A percentile compares a stretch with the other conserved stretches of the same genome.
Evolutionary conservation across 768 basidiomycete genomes (phyloP).

Genomic region (Suillus plorans): DNA sequence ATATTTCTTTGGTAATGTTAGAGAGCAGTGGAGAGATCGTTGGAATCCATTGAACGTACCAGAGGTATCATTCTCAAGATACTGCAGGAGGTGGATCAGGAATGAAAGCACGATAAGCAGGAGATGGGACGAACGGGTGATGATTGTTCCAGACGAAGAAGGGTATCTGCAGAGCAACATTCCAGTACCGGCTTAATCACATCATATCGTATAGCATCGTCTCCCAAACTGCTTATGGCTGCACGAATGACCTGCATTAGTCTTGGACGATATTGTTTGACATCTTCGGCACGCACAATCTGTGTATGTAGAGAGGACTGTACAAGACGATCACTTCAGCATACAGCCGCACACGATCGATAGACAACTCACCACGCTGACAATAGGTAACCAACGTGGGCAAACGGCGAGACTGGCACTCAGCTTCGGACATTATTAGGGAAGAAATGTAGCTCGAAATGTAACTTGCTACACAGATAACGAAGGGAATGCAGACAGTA

Average conservation of each 20-base stretch:
- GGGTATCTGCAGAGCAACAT: conserved; percentile 68
- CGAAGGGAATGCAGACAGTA: not conserved
- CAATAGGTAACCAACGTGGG: conserved; percentile 69
- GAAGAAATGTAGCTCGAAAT: conserved; percentile 11
- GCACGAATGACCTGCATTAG: conserved; percentile 7
- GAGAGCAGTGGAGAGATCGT: conserved; percentile 1
- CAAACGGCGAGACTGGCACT: conserved; percentile 40
- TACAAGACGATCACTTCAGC: conserved; percentile 12
- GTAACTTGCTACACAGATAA: not conserved
- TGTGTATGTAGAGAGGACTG: conserved; percentile 60
- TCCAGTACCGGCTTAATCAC: conserved; percentile 75
- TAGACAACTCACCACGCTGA: conserved; percentile 58
- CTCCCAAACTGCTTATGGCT: conserved; percentile 69
- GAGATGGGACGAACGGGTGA: conserved; percentile 56
- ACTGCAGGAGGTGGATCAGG: conserved; percentile 35
- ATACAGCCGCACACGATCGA: conserved; percentile 6
- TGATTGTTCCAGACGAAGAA: conserved; percentile 64
- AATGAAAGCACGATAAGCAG: conserved; percentile 6
- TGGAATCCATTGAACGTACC: conserved; percentile 35
- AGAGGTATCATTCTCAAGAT: conserved; percentile 53
- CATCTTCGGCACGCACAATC: conserved; percentile 47
- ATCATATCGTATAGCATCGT: conserved; percentile 50
- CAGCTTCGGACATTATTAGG: conserved; percentile 36
- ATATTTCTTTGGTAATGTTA: conserved; percentile 50
- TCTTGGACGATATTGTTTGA: not conserved